These are phyloP conservation scores for Penicillium aurantiogriseum DNA, from an alignment of 2,329 filamentous ascomycete species.

Conservation along the genomic window DNA sequence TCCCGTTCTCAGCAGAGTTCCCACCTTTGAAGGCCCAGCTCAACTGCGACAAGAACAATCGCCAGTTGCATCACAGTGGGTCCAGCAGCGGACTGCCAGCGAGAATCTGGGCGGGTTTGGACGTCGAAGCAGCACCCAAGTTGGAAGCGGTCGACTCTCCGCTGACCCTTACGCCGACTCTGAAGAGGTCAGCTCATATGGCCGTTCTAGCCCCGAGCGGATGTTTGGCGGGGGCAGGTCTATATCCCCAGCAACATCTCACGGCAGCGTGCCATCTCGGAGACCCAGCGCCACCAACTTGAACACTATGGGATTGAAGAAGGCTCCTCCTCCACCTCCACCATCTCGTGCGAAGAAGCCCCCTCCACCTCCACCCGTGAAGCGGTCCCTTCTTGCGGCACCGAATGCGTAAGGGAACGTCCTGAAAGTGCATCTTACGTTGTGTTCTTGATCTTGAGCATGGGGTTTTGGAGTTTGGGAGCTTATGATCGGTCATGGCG, in stretches of 20 bases:
- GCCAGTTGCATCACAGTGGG: constrained; percentile 46
- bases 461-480: constrained; percentile 14
- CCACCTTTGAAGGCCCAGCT: constrained; percentile 60
- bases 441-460: constrained; percentile 5
- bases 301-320: constrained; percentile 42
- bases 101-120: constrained; percentile 50
- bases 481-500: neutral
- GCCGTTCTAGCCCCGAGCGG: constrained; percentile 49
- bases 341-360: constrained; percentile 64
- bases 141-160: constrained; percentile 43
- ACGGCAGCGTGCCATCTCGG: constrained; percentile 52
- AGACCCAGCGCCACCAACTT: constrained; percentile 51
- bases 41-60: constrained; percentile 54
- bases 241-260: constrained; percentile 54
- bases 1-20: constrained; percentile 51
- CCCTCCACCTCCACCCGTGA: constrained; percentile 63
- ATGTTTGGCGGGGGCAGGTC: constrained; percentile 49
- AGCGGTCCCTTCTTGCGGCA: constrained; percentile 47
- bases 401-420: constrained; percentile 22
- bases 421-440: constrained; percentile 10
- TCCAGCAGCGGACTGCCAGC: constrained; percentile 52
- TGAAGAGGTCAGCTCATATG: constrained; percentile 52
- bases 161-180: constrained; percentile 50
- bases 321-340: constrained; percentile 62
- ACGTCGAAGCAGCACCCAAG: constrained; percentile 48